A percentile compares a stretch with the other conserved stretches of the same genome.
These are phyloP conservation scores for Gryganskiella cystojenkinii DNA, from an alignment of 192 early-diverging fungal species.

Conservation along the genomic window DNA sequence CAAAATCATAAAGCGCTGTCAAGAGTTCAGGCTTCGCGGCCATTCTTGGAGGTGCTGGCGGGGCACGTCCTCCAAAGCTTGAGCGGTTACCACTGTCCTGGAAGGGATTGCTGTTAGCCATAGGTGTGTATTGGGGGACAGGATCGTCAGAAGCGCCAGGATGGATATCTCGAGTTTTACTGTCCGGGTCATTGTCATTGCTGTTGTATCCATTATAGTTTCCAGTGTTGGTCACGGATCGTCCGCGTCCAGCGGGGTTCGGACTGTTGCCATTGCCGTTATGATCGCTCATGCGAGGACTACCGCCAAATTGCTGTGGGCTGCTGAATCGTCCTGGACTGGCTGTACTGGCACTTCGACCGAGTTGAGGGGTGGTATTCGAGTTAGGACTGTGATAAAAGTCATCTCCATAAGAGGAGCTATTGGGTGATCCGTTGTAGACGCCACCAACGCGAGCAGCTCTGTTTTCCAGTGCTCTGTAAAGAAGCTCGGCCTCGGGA, in stretches of 20 bases:
- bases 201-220: not conserved
- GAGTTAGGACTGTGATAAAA: not conserved
- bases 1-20: slow-evolving; percentile 85
- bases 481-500: slow-evolving; percentile 79
- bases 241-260: not conserved
- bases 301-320: not conserved
- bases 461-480: slow-evolving; percentile 72
- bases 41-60: slow-evolving; percentile 11
- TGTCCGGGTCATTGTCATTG: not conserved
- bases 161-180: no score
- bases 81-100: not conserved
- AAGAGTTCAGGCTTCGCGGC: slow-evolving; percentile 44
- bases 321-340: not conserved
- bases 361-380: not conserved
- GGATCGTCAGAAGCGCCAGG: not conserved
- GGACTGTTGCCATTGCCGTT: not conserved
- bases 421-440: not conserved
- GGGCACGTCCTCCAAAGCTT: slow-evolving; percentile 9
- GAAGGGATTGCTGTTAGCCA: slow-evolving; percentile 17
- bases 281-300: no score
- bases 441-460: not conserved
- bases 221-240: not conserved
- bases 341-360: not conserved
- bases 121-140: slow-evolving; percentile 10
- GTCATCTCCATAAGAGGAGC: not conserved